Base-by-base conservation (phyloP, 805 yeast genomes). In the Myxozyma udenii region DNA sequence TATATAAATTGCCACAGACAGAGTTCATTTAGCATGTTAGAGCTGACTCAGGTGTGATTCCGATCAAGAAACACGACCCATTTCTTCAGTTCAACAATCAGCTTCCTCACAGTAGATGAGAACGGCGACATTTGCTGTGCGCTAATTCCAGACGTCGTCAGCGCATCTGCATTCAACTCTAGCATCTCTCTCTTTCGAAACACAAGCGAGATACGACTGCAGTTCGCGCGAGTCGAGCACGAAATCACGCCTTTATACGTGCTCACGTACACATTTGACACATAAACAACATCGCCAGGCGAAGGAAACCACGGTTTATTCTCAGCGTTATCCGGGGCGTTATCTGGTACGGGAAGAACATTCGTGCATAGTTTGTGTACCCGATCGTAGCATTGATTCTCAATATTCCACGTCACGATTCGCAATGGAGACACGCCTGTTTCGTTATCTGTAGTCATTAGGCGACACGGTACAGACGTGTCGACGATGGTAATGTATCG, bases 221-320 rank as follows among this genome's bases (percentile, higher is more conserved):
- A 30, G 14, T 25, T 19, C 19, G 36, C 28, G 9, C 43, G 30
- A 12, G 53, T 50, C 7, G 45, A 32, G 18, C 53, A 44, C 3
- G 35, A 33, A 2, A 50, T 22, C 23, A n/a, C 38, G 12, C 32
- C 28, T 11, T 26, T 26, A 21, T 25, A 41, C 22, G 14, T 41
- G 3, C 44, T 37, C 18, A 45, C 14, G 6, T 19, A 19, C 16
- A 41, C 38, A 18, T 50, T 36, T 6, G 53, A 39, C 16, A 44
- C 24, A 28, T 45, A 37, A 6, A 50, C 50, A 6, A 50, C 37
- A 23, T 50, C 46, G n/a, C 53, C 53, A 5, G 30, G 18, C 16
- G 9, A 14, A 6, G 43, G 46, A 23, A 7, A 12, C 37, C 33
- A 24, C 4, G 41, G 18, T 3, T 26, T 9, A 2, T 40, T 32